Evolutionary conservation across 2,329 filamentous ascomycete species (phyloP), one percentile per base, ranked within the genome.

Genomic region (Colletotrichum caudatum): DNA sequence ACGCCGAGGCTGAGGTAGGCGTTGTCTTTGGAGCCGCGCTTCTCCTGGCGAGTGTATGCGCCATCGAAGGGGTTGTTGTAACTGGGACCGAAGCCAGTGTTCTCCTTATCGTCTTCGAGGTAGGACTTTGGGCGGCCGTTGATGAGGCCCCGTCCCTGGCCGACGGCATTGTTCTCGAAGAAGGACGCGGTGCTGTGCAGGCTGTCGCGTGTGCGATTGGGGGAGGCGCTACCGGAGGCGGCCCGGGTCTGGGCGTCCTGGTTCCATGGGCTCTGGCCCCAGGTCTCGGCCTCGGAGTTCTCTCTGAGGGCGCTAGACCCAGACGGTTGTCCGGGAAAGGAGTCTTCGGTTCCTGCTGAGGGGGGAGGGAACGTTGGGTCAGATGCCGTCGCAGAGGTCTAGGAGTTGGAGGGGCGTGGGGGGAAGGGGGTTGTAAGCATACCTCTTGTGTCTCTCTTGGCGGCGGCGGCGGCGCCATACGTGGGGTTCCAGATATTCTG

Each of bases 271-370:
- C 85, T 82, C 74, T 84, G 82, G 71, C 77, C 80, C 90, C 91
- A 93, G 58, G 86, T 84, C 75, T 93, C 91, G 23, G 89, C 88
- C 77, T 94, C 91, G 12, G 92, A 93, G 53, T 90, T 89, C 56
- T 89, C 86, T 71, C 93, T 86, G 50, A 94, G 84, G 70, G 91
- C 92, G 72, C 90, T 87, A 7, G 92, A 93, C 60, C 92, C 92
- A 4, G 89, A 90, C 77, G 91, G 89, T 66, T 77, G 66, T n/a
- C 50, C 63, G 33, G 66, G 23, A 57, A 66, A 72, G 33, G 61
- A 44, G 26, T 72, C 70, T 37, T 72, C 70, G 16, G 67, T 7
- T 26, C 69, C 69, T 68, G 35, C 9, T 7, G 18, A 48, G 20
- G 9, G 8, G 29, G 29, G 5, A 29, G 29, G 29, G 3, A 29